Evolutionary conservation across 2,329 filamentous ascomycete genomes (phyloP).

Genomic region (Stemphylium beticola): DNA sequence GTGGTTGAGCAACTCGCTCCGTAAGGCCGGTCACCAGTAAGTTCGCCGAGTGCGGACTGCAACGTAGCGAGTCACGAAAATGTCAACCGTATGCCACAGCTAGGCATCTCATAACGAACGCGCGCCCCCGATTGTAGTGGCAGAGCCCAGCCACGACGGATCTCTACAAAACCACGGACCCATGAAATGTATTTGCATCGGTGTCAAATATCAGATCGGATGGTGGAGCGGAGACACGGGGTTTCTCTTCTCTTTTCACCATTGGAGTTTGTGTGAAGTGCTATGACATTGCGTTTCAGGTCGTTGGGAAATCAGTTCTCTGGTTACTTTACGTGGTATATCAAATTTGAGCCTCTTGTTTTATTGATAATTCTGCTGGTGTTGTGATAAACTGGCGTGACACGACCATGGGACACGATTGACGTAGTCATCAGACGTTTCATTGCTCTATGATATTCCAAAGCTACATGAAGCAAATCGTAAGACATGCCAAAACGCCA

Average conservation of each 20-base stretch:
- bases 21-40: slow-evolving; percentile 60
- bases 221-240: slow-evolving; percentile 42
- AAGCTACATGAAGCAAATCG: slow-evolving; percentile 6
- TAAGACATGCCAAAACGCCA: slow-evolving; percentile 19
- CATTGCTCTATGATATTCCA: slow-evolving; percentile 11
- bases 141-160: slow-evolving; percentile 18
- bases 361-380: slow-evolving; percentile 32
- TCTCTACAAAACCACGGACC: slow-evolving; percentile 25
- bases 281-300: slow-evolving; percentile 44
- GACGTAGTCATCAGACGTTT: neutral
- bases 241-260: slow-evolving; percentile 39
- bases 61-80: slow-evolving; percentile 33
- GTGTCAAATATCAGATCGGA: slow-evolving; percentile 43
- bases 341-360: slow-evolving; percentile 49
- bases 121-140: slow-evolving; percentile 29
- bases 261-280: slow-evolving; percentile 48
- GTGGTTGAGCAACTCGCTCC: slow-evolving; percentile 62
- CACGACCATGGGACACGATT: neutral
- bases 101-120: slow-evolving; percentile 34
- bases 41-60: slow-evolving; percentile 13
- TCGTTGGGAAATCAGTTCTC: slow-evolving; percentile 45
- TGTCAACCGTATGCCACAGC: slow-evolving; percentile 39
- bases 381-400: neutral
- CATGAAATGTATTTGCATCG: slow-evolving; percentile 42
- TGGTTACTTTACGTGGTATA: slow-evolving; percentile 47